Base-by-base conservation (phyloP, 2,329 filamentous ascomycete genomes). In the Aspergillus flavus region DNA sequence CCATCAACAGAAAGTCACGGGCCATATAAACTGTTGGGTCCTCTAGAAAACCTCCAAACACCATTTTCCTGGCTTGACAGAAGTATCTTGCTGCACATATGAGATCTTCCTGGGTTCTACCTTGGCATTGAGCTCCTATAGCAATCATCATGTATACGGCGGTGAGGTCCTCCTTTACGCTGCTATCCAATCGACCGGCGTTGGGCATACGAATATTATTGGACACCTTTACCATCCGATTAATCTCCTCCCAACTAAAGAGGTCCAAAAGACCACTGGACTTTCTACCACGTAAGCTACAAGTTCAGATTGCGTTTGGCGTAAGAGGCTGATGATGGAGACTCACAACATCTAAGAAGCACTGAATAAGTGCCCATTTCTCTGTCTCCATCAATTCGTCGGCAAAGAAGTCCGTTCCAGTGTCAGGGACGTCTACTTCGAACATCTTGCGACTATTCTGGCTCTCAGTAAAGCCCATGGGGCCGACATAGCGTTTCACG, bases 11-110 rank as follows among this genome's bases (percentile, higher is more conserved):
- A 64, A 86, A 88, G 0, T 79, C 75, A 19, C 83, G 77, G 5
- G 86, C 81, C 69, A 86, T 77, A 55, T 85, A 79, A 12, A 86
- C 73, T 43, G 82, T 86, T 0, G 85, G 85, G 62, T 86, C 82
- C 65, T 83, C 81, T 0, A 87, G 75, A 75, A 85, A 84, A 6
- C 80, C 80, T 16, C 80, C 76, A 61, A 87, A 83, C 0, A 84
- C 81, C 52, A 55, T 55, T 21, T 55, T 55, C 41, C 76, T 70
- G 21, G 75, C 75, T 58, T 84, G 84, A 0, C 82, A 84, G 26
- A 55, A 55, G 52, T 55, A 55, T 41, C 52, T 55, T 23, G 32
- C 52, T 79, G 79, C 2, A 79, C 79, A 62, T 86, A 86, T 60
- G 82, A 82, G 46, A 67, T 74, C 16, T 61, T 77, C 70, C 58